phyloP scores from a whole-genome alignment of 345 rosid species.

The Excoecaria cochinchinensis region DNA sequence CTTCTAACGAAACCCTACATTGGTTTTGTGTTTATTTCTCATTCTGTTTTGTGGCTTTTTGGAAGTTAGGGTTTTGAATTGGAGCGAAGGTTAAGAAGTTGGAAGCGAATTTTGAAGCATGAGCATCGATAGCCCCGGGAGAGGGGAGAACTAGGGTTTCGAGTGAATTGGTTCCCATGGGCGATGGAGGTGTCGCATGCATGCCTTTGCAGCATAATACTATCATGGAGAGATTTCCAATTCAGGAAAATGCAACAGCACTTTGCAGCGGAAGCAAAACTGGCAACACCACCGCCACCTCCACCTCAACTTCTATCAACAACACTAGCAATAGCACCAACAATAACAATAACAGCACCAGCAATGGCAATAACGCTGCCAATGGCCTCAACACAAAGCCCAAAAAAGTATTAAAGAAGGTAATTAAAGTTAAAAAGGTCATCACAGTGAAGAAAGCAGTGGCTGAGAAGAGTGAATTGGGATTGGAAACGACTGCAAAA shows the following conservation, averaged over 20 bases:
- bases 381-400: slow-evolving; percentile 52
- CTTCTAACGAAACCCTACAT: slow-evolving; percentile 54
- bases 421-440: slow-evolving; percentile 42
- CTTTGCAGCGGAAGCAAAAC: slow-evolving; percentile 9
- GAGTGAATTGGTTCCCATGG: slow-evolving; percentile 56
- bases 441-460: slow-evolving; percentile 41
- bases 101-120: slow-evolving; percentile 50
- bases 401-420: slow-evolving; percentile 33
- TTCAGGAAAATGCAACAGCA: slow-evolving; percentile 46
- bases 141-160: slow-evolving; percentile 64
- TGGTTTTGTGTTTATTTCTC: slow-evolving; percentile 21
- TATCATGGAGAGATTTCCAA: slow-evolving; percentile 91
- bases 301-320: neutral
- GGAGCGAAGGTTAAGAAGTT: slow-evolving; percentile 11
- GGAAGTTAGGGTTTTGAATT: slow-evolving; percentile 40
- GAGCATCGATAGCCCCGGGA: slow-evolving; percentile 79
- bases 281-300: slow-evolving; percentile 3
- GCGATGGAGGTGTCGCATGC: slow-evolving; percentile 99
- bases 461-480: slow-evolving; percentile 43
- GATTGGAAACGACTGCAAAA: slow-evolving; percentile 27
- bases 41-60: slow-evolving; percentile 21
- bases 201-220: slow-evolving; percentile 80
- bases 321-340: neutral
- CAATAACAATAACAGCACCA: neutral
- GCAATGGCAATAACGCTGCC: slow-evolving; percentile 10